Conservation (phyloP, 2,329 filamentous ascomycete genomes). For the Atkinsonella hypoxylon region DNA sequence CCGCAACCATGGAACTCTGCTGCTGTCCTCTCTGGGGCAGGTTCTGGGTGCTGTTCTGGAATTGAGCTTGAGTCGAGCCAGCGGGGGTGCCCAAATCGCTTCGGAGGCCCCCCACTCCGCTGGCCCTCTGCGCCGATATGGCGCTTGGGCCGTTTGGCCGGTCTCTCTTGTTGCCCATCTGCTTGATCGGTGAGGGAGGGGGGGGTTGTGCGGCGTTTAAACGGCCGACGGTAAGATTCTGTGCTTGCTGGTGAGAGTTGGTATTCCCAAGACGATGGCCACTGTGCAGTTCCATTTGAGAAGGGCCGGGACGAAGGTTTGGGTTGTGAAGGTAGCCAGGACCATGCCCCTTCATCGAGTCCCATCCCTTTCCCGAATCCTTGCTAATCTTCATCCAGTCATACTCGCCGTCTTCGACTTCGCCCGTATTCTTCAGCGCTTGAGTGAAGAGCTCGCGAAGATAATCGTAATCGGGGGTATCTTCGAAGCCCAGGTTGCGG, state of each 20-base stretch:
- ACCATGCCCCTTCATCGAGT: slow-evolving; percentile 55
- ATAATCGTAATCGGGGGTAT: slow-evolving; percentile 97
- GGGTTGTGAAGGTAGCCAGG: slow-evolving; percentile 56
- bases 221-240: slow-evolving; percentile 66
- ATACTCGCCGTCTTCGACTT: slow-evolving; percentile 95
- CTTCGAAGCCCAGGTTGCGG: slow-evolving; percentile 94
- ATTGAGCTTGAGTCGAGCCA: slow-evolving; percentile 88
- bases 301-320: slow-evolving; percentile 67
- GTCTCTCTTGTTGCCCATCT: slow-evolving; percentile 61
- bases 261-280: slow-evolving; percentile 55
- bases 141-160: slow-evolving; percentile 69
- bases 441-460: slow-evolving; percentile 93
- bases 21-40: slow-evolving; percentile 54
- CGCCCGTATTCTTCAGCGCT: slow-evolving; percentile 84
- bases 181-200: slow-evolving; percentile 74
- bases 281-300: slow-evolving; percentile 73
- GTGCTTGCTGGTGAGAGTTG: slow-evolving; percentile 50
- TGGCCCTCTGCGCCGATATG: slow-evolving; percentile 63
- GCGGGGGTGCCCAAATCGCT: slow-evolving; percentile 68
- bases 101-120: slow-evolving; percentile 58
- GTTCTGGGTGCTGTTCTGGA: slow-evolving; percentile 90
- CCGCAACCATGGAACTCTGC: slow-evolving; percentile 44
- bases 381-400: slow-evolving; percentile 98
- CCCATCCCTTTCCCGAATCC: slow-evolving; percentile 77
- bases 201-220: slow-evolving; percentile 91